Evolutionary conservation across 108 stramenopile genomes (phyloP), one percentile per base, ranked within the genome.

Genomic region (Chaetoceros tenuissimus): DNA sequence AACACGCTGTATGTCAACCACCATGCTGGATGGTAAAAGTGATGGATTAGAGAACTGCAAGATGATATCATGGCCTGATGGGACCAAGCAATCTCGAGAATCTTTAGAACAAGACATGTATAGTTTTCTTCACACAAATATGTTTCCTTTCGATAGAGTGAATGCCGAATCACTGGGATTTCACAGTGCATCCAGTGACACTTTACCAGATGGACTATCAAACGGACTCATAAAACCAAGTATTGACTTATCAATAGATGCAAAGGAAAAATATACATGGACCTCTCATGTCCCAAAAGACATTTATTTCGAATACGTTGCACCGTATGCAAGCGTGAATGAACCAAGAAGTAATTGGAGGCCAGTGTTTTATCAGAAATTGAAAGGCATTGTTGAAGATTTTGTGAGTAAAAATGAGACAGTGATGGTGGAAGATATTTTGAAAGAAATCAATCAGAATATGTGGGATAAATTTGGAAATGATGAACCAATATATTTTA

Each of bases 291-390:
- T 91, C 7, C 85, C 89, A 1, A 48, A 62, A 47, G 57, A 71
- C 13, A 73, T 87, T n/a, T 94, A 75, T 46, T 50, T 72, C 30
- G 85, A 94, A 54, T 91, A 89, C 62, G 87, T 91, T 10, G 50
- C 82, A 47, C 78, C 79, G n/a, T 94, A 75, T 75, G 85, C 87
- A 2, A 70, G 77, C 60, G 53, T 74, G 1, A 94, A 91, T 63
- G 94, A 94, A 67, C 81, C 84, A 8, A 57, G 94, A 20, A 78
- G 77, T 24, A 79, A 91, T 66, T 83, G 84, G 84, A 69, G 89
- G 46, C 81, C 84, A 19, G 68, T 90, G 13, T 68, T 78, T 27
- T 31, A 44, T 17, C 47, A 80, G 45, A 71, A 67, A 0, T 46
- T 90, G 54, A 62, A 74, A 28, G 51, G 50, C 0, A 44, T 34